Evolutionary conservation across 176 grass and related monocot species (phyloP).

Genomic region (Zoysia japonica): DNA sequence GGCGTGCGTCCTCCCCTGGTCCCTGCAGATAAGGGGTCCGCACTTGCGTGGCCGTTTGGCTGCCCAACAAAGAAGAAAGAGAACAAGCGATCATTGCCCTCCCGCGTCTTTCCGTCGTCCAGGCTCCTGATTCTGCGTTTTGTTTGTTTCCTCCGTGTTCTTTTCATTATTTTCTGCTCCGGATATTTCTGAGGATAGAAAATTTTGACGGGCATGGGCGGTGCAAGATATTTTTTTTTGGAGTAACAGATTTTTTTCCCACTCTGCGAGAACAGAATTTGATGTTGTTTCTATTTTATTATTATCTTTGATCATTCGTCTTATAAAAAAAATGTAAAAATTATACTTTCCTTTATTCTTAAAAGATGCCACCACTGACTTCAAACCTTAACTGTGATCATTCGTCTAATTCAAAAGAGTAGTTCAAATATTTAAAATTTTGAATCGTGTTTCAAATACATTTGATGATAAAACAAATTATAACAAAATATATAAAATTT

Average conservation of each 20-base stretch:
- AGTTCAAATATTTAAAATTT: too few relatives aligned
- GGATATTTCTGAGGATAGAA: slow-evolving; percentile 31
- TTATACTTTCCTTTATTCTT: too few relatives aligned
- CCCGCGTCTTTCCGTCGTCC: neutral
- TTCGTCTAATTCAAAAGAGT: too few relatives aligned
- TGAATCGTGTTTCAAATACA: too few relatives aligned
- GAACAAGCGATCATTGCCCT: slow-evolving; percentile 9
- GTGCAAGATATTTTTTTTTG: slow-evolving; percentile 33
- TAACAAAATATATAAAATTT: too few relatives aligned
- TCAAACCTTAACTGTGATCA: too few relatives aligned
- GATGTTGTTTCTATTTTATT: too few relatives aligned
- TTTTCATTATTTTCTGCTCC: neutral
- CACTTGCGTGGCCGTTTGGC: neutral
- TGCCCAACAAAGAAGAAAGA: slow-evolving; percentile 33
- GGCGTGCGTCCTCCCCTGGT: slow-evolving; percentile 20
- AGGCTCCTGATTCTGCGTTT: slow-evolving; percentile 23
- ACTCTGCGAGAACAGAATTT: slow-evolving; percentile 22
- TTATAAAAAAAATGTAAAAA: too few relatives aligned
- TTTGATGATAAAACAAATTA: too few relatives aligned
- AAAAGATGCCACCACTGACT: too few relatives aligned
- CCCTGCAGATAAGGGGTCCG: slow-evolving; percentile 41
- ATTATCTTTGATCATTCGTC: neutral
- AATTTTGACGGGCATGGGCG: slow-evolving; percentile 22
- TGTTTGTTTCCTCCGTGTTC: slow-evolving; percentile 5
- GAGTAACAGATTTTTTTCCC: slow-evolving; percentile 1